phyloP scores from a whole-genome alignment of 2,329 filamentous ascomycete genomes.

The Fusarium nanum region DNA sequence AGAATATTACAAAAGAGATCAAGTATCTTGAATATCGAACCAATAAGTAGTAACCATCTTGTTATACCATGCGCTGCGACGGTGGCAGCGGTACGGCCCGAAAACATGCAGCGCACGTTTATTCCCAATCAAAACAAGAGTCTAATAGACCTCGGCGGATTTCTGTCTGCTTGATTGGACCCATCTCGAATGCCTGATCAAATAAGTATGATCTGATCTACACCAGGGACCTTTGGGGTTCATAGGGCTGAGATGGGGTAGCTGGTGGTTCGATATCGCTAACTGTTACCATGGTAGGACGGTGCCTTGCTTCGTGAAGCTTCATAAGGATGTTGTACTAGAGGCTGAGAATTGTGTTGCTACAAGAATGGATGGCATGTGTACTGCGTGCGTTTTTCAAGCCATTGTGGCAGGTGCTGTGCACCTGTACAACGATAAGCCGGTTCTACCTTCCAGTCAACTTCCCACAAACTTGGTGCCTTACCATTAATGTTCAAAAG shows the following conservation, averaged over 20 bases:
- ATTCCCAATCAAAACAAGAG: background rate
- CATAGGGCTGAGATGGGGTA: background rate
- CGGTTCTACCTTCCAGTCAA: background rate
- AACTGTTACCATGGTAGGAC: background rate
- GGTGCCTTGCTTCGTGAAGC: background rate
- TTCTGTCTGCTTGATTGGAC: background rate
- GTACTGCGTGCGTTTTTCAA: background rate
- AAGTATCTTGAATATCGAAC: background rate
- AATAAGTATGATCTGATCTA: background rate
- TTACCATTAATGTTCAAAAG: background rate
- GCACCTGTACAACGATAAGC: background rate
- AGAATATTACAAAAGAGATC: too few relatives aligned
- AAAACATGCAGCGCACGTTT: constrained; percentile 18
- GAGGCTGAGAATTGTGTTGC: background rate
- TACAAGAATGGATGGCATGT: background rate
- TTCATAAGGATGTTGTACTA: background rate
- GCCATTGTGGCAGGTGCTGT: background rate
- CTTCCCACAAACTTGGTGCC: background rate
- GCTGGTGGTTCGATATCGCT: background rate
- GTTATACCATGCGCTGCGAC: background rate
- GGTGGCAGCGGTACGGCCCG: constrained; percentile 28
- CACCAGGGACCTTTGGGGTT: background rate
- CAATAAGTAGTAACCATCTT: background rate
- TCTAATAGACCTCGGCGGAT: background rate
- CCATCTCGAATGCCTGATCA: background rate